phyloP scores from a whole-genome alignment of 768 basidiomycete genomes.

The Boletus coccyginus region DNA sequence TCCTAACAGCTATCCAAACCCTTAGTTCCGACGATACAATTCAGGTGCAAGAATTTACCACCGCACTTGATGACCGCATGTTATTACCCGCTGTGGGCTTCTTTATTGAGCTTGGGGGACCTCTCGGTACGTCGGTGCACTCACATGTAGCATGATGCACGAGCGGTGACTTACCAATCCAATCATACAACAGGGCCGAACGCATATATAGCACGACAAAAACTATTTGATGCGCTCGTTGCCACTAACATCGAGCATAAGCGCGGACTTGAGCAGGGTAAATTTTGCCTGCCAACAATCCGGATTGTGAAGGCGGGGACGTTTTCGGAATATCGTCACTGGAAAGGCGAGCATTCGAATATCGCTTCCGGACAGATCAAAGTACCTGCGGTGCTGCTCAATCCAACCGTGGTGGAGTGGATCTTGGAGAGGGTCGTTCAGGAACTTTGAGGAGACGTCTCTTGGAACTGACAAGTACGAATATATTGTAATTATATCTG shows the following conservation, averaged over 20 bases:
- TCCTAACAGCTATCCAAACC: conserved; percentile 3
- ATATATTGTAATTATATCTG: too few species aligned
- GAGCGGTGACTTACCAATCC: not conserved
- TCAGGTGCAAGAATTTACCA: conserved; percentile 16
- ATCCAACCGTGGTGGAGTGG: conserved; percentile 11
- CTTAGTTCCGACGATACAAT: conserved; percentile 1
- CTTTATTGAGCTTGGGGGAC: conserved; percentile 10
- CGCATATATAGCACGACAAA: not conserved
- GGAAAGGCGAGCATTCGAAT: too few species aligned
- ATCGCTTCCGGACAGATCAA: conserved; percentile 12
- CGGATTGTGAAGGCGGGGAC: conserved; percentile 18
- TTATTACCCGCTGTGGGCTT: conserved; percentile 7
- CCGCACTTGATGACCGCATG: conserved; percentile 13
- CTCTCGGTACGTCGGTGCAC: conserved; percentile 5
- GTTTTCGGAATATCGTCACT: conserved; percentile 14
- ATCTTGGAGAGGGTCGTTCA: conserved; percentile 12
- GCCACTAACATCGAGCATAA: not conserved
- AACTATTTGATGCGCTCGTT: conserved; percentile 9
- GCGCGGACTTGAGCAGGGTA: not conserved
- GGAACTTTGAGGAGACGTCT: conserved; percentile 3
- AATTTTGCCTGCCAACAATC: conserved; percentile 14
- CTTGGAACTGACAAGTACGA: too few species aligned
- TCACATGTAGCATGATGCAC: not conserved
- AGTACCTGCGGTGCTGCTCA: conserved; percentile 3
- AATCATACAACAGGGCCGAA: conserved; percentile 1